Evolutionary conservation across 495 filamentous ascomycete species (phyloP).

Genomic region (Venustampulla echinocandica): DNA sequence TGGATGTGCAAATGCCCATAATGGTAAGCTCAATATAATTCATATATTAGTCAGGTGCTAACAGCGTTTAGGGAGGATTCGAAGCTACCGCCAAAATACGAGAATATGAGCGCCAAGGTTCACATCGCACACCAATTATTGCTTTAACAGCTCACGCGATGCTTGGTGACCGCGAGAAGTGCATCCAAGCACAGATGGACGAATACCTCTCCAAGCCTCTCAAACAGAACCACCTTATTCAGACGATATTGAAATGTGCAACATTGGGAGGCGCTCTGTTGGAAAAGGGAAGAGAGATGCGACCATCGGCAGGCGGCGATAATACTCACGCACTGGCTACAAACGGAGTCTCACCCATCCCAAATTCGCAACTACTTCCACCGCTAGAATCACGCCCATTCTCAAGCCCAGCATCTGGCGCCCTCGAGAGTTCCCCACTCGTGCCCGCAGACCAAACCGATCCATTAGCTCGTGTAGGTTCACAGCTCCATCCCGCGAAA

Average conservation of each 20-base stretch:
- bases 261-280: slow-evolving; percentile 85
- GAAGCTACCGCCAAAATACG: slow-evolving; percentile 96
- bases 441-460: slow-evolving; percentile 55
- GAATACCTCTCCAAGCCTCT: slow-evolving; percentile 98
- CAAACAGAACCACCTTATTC: slow-evolving; percentile 96
- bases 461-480: slow-evolving; percentile 64
- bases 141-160: slow-evolving; percentile 97
- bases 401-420: slow-evolving; percentile 51
- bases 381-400: slow-evolving; percentile 46
- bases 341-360: background rate
- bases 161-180: slow-evolving; percentile 97
- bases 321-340: slow-evolving; percentile 25
- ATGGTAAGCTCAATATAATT: slow-evolving; percentile 55
- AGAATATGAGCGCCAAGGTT: slow-evolving; percentile 73
- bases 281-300: slow-evolving; percentile 56
- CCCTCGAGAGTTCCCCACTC: slow-evolving; percentile 52
- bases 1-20: slow-evolving; percentile 99
- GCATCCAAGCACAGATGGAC: slow-evolving; percentile 97
- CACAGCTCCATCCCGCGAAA: slow-evolving; percentile 21
- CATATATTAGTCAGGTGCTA: slow-evolving; percentile 2
- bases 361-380: slow-evolving; percentile 7
- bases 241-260: slow-evolving; percentile 93
- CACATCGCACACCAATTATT: slow-evolving; percentile 87
- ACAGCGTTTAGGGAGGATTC: slow-evolving; percentile 65
- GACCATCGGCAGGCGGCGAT: slow-evolving; percentile 47